These are phyloP conservation scores for Pelargonium cotyledonis DNA, from an alignment of 441 rosid genomes.

Conservation along the genomic window DNA sequence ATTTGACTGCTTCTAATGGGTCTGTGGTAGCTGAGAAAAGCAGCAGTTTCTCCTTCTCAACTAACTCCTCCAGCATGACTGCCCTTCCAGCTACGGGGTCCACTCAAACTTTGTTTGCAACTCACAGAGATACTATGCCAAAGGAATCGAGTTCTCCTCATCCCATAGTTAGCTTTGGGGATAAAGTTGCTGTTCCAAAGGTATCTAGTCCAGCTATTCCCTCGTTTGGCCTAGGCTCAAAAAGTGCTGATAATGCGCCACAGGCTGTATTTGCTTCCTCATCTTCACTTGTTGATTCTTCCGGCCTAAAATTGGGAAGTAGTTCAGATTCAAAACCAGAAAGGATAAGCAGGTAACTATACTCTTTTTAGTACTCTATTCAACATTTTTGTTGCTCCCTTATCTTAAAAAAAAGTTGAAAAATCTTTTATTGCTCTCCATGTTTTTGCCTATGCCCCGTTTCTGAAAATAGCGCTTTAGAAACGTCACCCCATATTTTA, in stretches of 20 bases:
- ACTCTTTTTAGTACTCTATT: background rate
- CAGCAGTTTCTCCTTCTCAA: conserved; percentile 20
- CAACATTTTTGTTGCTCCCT: background rate
- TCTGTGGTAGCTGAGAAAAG: conserved; percentile 33
- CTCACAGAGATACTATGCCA: conserved; percentile 23
- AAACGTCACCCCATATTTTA: no score
- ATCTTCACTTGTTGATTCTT: conserved; percentile 22
- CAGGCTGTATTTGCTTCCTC: conserved; percentile 15
- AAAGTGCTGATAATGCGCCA: conserved; percentile 22
- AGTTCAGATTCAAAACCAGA: conserved; percentile 26
- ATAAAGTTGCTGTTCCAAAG: conserved; percentile 25
- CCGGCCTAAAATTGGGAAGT: conserved; percentile 19
- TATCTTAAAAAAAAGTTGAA: background rate
- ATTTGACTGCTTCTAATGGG: conserved; percentile 29
- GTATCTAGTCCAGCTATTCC: conserved; percentile 28
- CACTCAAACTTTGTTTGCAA: conserved; percentile 28
- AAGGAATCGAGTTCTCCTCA: conserved; percentile 23
- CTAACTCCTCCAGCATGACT: conserved; percentile 26
- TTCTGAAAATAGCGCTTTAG: no score
- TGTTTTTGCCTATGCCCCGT: no score
- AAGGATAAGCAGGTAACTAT: conserved; percentile 41
- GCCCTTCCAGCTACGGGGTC: conserved; percentile 26
- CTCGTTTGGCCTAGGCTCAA: conserved; percentile 20
- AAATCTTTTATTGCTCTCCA: background rate
- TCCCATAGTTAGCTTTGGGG: conserved; percentile 26